Evolutionary conservation across 805 yeast species (phyloP).

Genomic region (Candida germanica): DNA sequence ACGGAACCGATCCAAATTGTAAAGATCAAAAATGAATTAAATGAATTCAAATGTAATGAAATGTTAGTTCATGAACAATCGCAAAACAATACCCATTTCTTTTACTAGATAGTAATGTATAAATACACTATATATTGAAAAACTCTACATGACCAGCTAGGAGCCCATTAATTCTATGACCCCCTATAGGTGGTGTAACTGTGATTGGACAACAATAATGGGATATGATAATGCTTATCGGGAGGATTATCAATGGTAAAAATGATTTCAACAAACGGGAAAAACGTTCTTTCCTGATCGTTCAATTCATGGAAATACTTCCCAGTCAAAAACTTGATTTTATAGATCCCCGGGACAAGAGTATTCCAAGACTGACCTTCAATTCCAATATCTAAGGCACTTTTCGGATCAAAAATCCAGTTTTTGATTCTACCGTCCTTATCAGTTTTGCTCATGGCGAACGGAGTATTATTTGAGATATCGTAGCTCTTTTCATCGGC

Average conservation of each 20-base stretch:
- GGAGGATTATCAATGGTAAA: slow-evolving; percentile 67
- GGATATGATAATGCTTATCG: slow-evolving; percentile 85
- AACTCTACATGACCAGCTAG: too few species aligned
- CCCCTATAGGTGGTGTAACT: slow-evolving; percentile 93
- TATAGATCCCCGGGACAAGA: slow-evolving; percentile 63
- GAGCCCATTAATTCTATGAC: slow-evolving; percentile 43
- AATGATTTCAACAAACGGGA: slow-evolving; percentile 82
- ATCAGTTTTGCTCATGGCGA: slow-evolving; percentile 72
- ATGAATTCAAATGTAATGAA: slow-evolving; percentile 57
- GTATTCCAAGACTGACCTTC: slow-evolving; percentile 36
- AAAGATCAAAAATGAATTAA: slow-evolving; percentile 61
- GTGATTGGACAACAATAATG: slow-evolving; percentile 77
- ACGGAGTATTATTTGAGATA: slow-evolving; percentile 31
- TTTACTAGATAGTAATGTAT: slow-evolving; percentile 30
- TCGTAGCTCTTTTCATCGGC: slow-evolving; percentile 27
- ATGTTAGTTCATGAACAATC: slow-evolving; percentile 70
- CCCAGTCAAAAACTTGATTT: slow-evolving; percentile 73
- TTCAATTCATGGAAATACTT: slow-evolving; percentile 48
- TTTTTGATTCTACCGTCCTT: slow-evolving; percentile 72
- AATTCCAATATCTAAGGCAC: slow-evolving; percentile 20
- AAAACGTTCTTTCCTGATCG: slow-evolving; percentile 53
- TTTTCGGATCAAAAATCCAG: slow-evolving; percentile 57
- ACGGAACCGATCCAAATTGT: slow-evolving; percentile 50
- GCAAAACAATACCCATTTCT: slow-evolving; percentile 62
- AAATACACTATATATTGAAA: slow-evolving; percentile 2